Evolutionary conservation across 2,329 filamentous ascomycete species (phyloP), one percentile per base, ranked within the genome.

Genomic region (Parastagonospora avenae): DNA sequence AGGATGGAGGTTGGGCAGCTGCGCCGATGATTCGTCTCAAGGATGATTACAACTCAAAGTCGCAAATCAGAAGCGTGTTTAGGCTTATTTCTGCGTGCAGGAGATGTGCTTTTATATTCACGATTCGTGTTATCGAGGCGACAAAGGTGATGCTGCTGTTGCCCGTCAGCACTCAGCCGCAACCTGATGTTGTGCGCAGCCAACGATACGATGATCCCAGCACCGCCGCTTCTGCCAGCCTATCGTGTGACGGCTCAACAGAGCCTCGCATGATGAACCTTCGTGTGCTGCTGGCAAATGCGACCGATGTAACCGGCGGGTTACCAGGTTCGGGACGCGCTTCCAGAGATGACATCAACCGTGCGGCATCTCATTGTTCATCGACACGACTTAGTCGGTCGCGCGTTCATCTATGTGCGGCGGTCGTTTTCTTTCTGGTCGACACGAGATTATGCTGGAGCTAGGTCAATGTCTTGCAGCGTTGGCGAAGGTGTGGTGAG

Each of bases 131-230:
- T 24, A 29, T 27, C 10, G 8, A 19, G 14, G 30, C 33, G 15
- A 19, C 12, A n/a, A n/a, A 12, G 11, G 27, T n/a, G 12, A 45
- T 37, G 33, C 33, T n/a, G 32, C 19, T 32, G 43, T 36, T 7
- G 14, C 43, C 43, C 16, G 46, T 50, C 44, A 55, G 42, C 48
- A 24, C 35, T 55, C 57, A 57, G 57, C 57, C 49, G 48, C 54
- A 59, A 39, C 41, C 12, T 33, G 48, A 44, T 50, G 37, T 37
- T 37, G 35, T 16, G 48, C 56, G 40, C 40, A 24, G 24, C 36
- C 44, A 48, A 16, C 30, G 42, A 35, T 39, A 24, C 29, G 29
- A 40, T 49, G 42, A 43, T 40, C 44, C 53, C 16, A 44, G 31
- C 42, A 42, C 14, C 28, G 28, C 37, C 42, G 11, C 27, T 42